These are phyloP conservation scores for Colletotrichum cordylinicola DNA, from an alignment of 2,329 filamentous ascomycete genomes.

Conservation along the genomic window DNA sequence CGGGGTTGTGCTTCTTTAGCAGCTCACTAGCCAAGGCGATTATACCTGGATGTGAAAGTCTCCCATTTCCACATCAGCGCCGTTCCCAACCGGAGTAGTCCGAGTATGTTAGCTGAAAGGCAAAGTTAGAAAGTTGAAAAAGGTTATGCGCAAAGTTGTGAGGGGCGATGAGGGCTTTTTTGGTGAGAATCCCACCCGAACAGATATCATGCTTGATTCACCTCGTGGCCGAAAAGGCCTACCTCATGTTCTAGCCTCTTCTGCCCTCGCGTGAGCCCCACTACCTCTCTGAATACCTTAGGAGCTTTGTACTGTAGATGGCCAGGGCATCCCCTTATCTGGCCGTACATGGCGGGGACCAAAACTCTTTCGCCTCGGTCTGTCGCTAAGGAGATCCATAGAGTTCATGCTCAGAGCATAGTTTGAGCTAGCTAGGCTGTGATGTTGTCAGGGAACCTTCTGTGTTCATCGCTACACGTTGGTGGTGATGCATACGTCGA, in stretches of 20 bases:
- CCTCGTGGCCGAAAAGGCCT: not conserved
- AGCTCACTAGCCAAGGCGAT: rapidly evolving
- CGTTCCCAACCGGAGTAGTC: not conserved
- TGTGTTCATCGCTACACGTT: not conserved
- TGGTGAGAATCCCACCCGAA: rapidly evolving
- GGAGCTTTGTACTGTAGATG: too few relatives aligned
- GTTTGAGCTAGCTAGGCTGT: rapidly evolving
- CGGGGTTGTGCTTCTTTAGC: not conserved
- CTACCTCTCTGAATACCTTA: too few relatives aligned
- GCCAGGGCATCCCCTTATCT: too few relatives aligned
- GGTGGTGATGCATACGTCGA: not conserved
- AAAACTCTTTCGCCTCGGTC: not conserved
- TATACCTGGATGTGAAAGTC: not conserved
- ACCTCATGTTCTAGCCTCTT: too few relatives aligned
- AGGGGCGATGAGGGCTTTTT: not conserved
- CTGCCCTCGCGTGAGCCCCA: too few relatives aligned
- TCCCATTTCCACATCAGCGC: not conserved
- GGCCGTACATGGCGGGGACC: not conserved
- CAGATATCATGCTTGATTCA: not conserved
- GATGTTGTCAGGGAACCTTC: rapidly evolving
- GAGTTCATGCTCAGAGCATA: not conserved
- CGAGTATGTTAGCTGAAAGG: rapidly evolving
- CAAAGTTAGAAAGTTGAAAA: not conserved
- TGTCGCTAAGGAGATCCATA: rapidly evolving
- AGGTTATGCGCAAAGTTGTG: rapidly evolving